A percentile compares a stretch with the other conserved stretches of the same genome.
Evolutionary conservation across 2,329 filamentous ascomycete genomes (phyloP).

Genomic region (Xylaria sp.): DNA sequence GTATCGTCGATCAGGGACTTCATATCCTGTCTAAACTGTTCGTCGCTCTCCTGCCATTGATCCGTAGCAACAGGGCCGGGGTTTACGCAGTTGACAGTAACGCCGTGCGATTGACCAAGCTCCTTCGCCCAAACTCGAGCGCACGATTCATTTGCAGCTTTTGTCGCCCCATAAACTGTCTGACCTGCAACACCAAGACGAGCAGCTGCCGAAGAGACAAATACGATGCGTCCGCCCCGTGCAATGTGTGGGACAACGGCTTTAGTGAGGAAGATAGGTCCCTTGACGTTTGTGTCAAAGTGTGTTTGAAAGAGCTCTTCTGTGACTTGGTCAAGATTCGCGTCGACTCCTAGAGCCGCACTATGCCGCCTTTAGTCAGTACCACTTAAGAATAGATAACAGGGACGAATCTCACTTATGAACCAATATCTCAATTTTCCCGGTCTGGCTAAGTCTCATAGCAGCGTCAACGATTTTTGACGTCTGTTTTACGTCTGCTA

Average conservation of each 20-base stretch:
- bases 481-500: background rate
- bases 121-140: conserved; percentile 14
- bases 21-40: conserved; percentile 8
- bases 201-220: conserved; percentile 9
- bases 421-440: conserved; percentile 6
- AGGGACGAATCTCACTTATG: background rate
- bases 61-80: conserved; percentile 15
- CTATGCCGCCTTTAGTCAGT: background rate
- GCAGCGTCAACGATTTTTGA: background rate
- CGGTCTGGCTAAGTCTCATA: background rate
- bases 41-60: conserved; percentile 7
- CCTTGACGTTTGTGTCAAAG: conserved; percentile 15
- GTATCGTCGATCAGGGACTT: background rate
- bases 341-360: conserved; percentile 6
- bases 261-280: conserved; percentile 10
- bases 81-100: conserved; percentile 17
- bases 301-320: conserved; percentile 6
- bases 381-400: background rate
- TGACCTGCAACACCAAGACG: conserved; percentile 10
- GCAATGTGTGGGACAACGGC: background rate
- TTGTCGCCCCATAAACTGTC: conserved; percentile 5
- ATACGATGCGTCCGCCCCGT: conserved; percentile 6
- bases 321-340: conserved; percentile 2
- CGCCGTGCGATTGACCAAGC: conserved; percentile 11
- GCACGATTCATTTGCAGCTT: conserved; percentile 3